Evolutionary conservation across 805 yeast species (phyloP), one percentile per base, ranked within the genome.

Genomic region (Candida chilensis): DNA sequence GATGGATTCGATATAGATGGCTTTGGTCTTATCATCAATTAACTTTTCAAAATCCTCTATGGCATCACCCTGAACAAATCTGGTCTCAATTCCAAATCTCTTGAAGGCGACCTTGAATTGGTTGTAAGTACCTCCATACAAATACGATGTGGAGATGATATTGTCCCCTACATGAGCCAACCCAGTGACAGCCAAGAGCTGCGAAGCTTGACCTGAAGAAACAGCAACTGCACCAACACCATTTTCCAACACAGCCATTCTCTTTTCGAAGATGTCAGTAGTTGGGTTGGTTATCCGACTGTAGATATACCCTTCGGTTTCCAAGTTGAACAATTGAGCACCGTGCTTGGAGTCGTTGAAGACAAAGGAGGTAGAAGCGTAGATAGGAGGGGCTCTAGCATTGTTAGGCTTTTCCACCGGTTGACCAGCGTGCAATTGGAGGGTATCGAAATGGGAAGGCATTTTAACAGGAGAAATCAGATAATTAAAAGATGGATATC

Each of bases 171-270:
- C 55, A 42, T 81, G 86, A 22, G 95, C 94, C 43, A 87, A 67
- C 33, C 85, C 85, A 20, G 83, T 69, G 52, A 87, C 65, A 14
- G 96, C 94, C 35, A 82, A 51, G 41, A 86, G 74, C 55, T 88
- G 96, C 17, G 97, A 96, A 32, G 96, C 90, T 61, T 88, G 96
- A 38, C 98, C 98, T n/a, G 96, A 87, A 15, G 94, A 57, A 16
- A 81, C 79, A 5, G 95, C 94, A 33, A 90, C 60, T 4, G 95
- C 97, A 36, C 82, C 94, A 30, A 77, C 78, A 49, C 97, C 98
- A 34, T 82, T 80, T 60, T 90, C 98, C 37, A 90, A 71, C 30
- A 94, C 94, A 32, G 96, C 94, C 36, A 90, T 69, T 61, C 98
- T 74, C 53, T 83, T 74, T 60, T 90, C 98, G 39, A 90, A 82